A percentile compares a stretch with the other conserved stretches of the same genome.
phyloP scores from a whole-genome alignment of 208 protist genomes.

The Trichomonas vaginalis region DNA sequence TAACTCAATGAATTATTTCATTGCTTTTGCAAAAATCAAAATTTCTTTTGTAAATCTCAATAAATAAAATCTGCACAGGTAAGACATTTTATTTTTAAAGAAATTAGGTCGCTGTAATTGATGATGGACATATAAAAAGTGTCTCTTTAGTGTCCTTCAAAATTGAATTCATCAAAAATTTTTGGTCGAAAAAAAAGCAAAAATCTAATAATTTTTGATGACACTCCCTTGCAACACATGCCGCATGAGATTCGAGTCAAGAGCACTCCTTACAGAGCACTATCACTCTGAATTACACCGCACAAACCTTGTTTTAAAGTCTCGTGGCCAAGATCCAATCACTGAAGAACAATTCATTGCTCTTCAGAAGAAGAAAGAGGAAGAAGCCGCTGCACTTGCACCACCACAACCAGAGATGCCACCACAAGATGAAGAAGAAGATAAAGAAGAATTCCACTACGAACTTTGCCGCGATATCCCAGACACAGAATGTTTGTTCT shows the following conservation, averaged over 20 bases:
- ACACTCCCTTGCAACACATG: not conserved
- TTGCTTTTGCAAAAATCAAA: too few relatives aligned
- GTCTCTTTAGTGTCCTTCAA: not conserved
- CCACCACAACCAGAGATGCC: not conserved
- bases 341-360: not conserved
- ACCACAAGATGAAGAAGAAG: not conserved
- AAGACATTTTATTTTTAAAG: too few relatives aligned
- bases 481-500: not conserved
- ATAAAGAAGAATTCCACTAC: not conserved
- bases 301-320: not conserved
- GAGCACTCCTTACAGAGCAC: not conserved
- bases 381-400: not conserved
- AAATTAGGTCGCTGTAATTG: too few relatives aligned
- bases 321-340: not conserved
- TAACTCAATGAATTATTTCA: too few relatives aligned
- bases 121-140: not conserved
- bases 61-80: too few relatives aligned
- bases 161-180: not conserved
- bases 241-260: not conserved
- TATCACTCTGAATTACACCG: not conserved
- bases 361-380: not conserved
- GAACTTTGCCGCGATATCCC: not conserved
- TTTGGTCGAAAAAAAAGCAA: not conserved
- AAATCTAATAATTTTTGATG: not conserved
- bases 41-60: too few relatives aligned